Conservation (phyloP, 768 basidiomycete genomes). For the Calocybe indica region DNA sequence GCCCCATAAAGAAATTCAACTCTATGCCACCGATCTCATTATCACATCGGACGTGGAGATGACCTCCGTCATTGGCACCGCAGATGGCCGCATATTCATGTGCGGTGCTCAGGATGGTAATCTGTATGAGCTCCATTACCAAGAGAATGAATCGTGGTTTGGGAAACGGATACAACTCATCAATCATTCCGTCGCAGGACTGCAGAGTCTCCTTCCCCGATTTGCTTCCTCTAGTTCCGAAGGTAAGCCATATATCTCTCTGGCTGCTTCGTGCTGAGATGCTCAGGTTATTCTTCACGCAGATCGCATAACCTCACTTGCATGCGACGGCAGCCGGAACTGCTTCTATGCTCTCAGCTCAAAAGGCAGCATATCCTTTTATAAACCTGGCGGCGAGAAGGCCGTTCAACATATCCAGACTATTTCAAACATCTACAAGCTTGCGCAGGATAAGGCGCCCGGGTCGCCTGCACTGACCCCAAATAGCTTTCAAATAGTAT, state of each 20-base stretch:
- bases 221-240: constrained; percentile 58
- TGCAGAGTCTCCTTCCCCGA: constrained; percentile 75
- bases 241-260: constrained; percentile 39
- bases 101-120: constrained; percentile 78
- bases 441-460: constrained; percentile 76
- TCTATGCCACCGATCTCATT: constrained; percentile 87
- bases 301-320: constrained; percentile 71
- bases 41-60: constrained; percentile 79
- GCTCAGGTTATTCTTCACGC: constrained; percentile 7
- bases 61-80: constrained; percentile 74
- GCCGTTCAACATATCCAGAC: constrained; percentile 68
- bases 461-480: constrained; percentile 68
- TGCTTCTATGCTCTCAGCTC: constrained; percentile 76
- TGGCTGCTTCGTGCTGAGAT: background rate
- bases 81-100: constrained; percentile 89
- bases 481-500: constrained; percentile 63
- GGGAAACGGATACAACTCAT: constrained; percentile 78
- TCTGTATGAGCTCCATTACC: constrained; percentile 90
- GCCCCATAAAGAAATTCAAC: constrained; percentile 66
- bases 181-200: constrained; percentile 79
- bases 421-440: constrained; percentile 66
- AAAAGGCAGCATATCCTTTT: constrained; percentile 61
- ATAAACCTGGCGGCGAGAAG: constrained; percentile 58
- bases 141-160: constrained; percentile 89
- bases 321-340: constrained; percentile 62